Evolutionary conservation across 495 filamentous ascomycete species (phyloP).

Genomic region (Penicillium steckii): DNA sequence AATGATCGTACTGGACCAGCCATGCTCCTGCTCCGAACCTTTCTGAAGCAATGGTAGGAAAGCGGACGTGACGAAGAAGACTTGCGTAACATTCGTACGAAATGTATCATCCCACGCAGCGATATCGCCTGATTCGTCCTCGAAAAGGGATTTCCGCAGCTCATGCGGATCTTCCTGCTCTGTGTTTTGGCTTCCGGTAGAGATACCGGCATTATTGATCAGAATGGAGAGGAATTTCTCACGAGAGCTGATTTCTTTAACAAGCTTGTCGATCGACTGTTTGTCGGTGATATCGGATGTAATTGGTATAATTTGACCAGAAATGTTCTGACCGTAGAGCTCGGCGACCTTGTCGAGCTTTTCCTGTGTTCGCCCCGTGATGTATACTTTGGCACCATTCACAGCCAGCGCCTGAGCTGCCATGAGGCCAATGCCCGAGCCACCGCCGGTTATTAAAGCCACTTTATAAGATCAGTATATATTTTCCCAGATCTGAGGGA

Average conservation of each 20-base stretch:
- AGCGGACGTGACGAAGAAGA: constrained; percentile 46
- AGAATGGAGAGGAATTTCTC: constrained; percentile 51
- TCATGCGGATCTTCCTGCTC: constrained; percentile 42
- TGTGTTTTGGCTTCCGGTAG: constrained; percentile 26
- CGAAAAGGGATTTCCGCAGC: constrained; percentile 57
- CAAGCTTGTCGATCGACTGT: constrained; percentile 41
- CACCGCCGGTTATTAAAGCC: constrained; percentile 56
- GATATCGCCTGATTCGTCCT: constrained; percentile 34
- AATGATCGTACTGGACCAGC: constrained; percentile 55
- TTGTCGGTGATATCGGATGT: constrained; percentile 51
- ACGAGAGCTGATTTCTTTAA: constrained; percentile 39
- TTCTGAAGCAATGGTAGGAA: constrained; percentile 42
- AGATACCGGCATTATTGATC: constrained; percentile 58
- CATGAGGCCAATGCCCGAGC: constrained; percentile 54
- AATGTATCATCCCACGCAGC: constrained; percentile 48
- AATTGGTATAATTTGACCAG: constrained; percentile 58
- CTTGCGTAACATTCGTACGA: constrained; percentile 48
- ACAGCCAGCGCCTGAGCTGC: constrained; percentile 57
- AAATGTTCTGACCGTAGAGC: constrained; percentile 42
- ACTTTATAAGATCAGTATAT: constrained; percentile 27
- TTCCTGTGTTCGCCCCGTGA: constrained; percentile 54
- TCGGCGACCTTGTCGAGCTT: constrained; percentile 54
- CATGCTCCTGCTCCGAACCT: constrained; percentile 44
- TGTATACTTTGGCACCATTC: constrained; percentile 61
- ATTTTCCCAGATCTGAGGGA: not conserved